A percentile compares a stretch with the other conserved stretches of the same genome.
Evolutionary conservation across 768 basidiomycete species (phyloP).

Genomic region (Phanerochaete carnosa): DNA sequence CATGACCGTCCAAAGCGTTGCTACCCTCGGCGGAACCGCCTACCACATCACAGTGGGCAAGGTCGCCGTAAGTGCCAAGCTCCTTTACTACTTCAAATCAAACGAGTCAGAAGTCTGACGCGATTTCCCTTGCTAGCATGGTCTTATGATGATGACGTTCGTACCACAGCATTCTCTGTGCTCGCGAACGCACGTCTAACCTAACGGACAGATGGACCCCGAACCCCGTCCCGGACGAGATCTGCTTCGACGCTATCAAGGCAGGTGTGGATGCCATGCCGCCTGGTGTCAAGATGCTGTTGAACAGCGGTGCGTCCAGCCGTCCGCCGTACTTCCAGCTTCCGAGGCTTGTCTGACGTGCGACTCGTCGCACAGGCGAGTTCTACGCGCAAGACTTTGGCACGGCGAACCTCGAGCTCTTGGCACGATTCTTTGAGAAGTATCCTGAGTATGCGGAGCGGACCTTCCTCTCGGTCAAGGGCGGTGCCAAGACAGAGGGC

Average conservation of each 20-base stretch:
- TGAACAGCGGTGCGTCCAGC: slow-evolving; percentile 42
- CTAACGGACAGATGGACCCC: slow-evolving; percentile 35
- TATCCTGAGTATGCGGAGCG: slow-evolving; percentile 42
- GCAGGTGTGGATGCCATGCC: slow-evolving; percentile 42
- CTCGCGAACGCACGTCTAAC: neutral
- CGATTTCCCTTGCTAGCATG: slow-evolving; percentile 32
- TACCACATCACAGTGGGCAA: slow-evolving; percentile 34
- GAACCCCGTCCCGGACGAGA: slow-evolving; percentile 47
- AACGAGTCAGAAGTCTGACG: neutral
- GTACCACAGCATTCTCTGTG: slow-evolving; percentile 8
- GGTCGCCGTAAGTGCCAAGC: slow-evolving; percentile 34
- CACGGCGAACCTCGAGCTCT: slow-evolving; percentile 44
- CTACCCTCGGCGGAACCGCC: slow-evolving; percentile 36
- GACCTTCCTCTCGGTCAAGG: slow-evolving; percentile 49
- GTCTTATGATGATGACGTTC: slow-evolving; percentile 59
- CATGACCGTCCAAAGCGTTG: slow-evolving; percentile 30
- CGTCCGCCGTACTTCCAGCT: slow-evolving; percentile 33
- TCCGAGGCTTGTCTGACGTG: slow-evolving; percentile 48
- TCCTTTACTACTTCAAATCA: slow-evolving; percentile 13
- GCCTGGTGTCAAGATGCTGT: slow-evolving; percentile 41
- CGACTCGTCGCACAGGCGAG: slow-evolving; percentile 38
- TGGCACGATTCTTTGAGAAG: slow-evolving; percentile 48
- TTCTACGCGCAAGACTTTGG: slow-evolving; percentile 50
- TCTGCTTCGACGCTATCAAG: slow-evolving; percentile 61
- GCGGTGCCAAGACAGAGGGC: neutral